phyloP scores from a whole-genome alignment of 2,329 filamentous ascomycete genomes.

The Penicillium sp. region DNA sequence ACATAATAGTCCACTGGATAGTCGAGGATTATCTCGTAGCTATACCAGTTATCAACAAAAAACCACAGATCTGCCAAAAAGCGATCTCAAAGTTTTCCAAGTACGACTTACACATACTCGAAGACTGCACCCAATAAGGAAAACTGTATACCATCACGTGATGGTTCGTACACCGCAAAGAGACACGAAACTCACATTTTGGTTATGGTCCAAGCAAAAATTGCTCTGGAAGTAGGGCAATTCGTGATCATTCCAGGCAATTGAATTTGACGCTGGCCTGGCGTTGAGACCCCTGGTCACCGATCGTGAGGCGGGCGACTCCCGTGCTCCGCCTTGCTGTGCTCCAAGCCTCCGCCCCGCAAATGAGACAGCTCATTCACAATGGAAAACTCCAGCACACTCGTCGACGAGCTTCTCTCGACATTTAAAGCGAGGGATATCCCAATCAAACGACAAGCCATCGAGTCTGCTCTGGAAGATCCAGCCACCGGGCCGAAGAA shows the following conservation, averaged over 20 bases:
- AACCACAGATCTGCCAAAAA: too few relatives aligned
- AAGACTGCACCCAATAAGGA: constrained; percentile 5
- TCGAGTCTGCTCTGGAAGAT: constrained; percentile 27
- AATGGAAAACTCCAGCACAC: constrained; percentile 5
- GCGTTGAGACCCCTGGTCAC: not conserved
- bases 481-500: constrained; percentile 13
- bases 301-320: constrained; percentile 1
- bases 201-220: not conserved
- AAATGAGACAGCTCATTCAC: constrained; percentile 1
- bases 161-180: constrained; percentile 2
- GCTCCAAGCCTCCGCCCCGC: constrained; percentile 8
- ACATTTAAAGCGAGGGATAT: constrained; percentile 30
- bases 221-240: too few relatives aligned
- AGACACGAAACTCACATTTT: not conserved
- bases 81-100: too few relatives aligned
- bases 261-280: not conserved
- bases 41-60: too few relatives aligned
- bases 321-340: constrained; percentile 3
- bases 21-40: too few relatives aligned
- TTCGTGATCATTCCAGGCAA: too few relatives aligned
- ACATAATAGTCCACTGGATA: too few relatives aligned
- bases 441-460: constrained; percentile 23
- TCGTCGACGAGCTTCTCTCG: constrained; percentile 18
- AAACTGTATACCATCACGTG: constrained; percentile 16
- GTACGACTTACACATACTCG: too few relatives aligned